A percentile compares a stretch with the other conserved stretches of the same genome.
Conservation (phyloP, 208 protist species). For the Crithidia brevicula region DNA sequence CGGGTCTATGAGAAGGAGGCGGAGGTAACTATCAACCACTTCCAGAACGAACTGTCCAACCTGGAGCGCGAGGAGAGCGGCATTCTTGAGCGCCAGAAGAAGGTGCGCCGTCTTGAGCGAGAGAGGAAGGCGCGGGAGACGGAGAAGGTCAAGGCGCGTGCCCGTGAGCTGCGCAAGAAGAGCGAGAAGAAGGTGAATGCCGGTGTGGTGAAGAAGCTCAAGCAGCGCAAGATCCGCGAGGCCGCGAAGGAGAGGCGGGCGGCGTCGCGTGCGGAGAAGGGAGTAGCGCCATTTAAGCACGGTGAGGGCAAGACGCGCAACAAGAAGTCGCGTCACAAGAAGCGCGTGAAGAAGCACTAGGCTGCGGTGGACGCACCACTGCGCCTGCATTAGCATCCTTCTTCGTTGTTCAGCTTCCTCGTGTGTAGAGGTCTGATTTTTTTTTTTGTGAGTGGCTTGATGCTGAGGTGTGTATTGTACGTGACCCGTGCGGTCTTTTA, state of each 20-base stretch:
- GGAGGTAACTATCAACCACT: conserved; percentile 82
- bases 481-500: not conserved
- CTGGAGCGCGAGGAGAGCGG: conserved; percentile 69
- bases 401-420: no score
- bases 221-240: conserved; percentile 83
- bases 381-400: no score
- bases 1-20: conserved; percentile 85
- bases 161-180: conserved; percentile 71
- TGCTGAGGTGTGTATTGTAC: no score
- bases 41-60: conserved; percentile 80
- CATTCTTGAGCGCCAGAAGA: conserved; percentile 60
- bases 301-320: conserved; percentile 58
- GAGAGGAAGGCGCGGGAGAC: conserved; percentile 56
- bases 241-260: conserved; percentile 67
- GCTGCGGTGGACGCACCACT: no score
- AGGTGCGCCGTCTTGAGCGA: conserved; percentile 49
- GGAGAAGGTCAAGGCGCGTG: conserved; percentile 60
- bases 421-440: no score
- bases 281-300: conserved; percentile 52
- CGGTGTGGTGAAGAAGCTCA: conserved; percentile 86
- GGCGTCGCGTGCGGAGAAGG: conserved; percentile 68
- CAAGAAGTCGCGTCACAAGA: conserved; percentile 79
- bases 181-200: conserved; percentile 80
- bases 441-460: no score
- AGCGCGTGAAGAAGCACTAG: conserved; percentile 75